Evolutionary conservation across 306 rosid species (phyloP), one percentile per base, ranked within the genome.

Genomic region (Boehmeria nivea): DNA sequence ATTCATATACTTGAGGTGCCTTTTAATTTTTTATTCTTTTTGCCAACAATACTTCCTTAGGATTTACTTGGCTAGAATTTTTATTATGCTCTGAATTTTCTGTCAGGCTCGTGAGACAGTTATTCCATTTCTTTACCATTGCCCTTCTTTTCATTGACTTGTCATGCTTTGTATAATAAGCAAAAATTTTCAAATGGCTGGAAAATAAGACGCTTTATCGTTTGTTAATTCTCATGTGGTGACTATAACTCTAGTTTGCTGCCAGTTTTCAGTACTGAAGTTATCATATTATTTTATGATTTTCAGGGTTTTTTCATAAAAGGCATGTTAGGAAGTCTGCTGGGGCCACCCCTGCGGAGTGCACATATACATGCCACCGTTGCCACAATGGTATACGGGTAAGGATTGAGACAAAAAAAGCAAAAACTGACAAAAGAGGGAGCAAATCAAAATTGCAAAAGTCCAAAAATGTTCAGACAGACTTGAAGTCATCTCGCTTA

Each of bases 271-370:
- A 44, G 5, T 56, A 13, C 28, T 12, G 6, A 10, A 40, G 24
- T 37, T 24, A 18, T 25, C 6, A n/a, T 53, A 15, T 62, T 43
- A 72, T 54, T 65, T 27, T 46, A 27, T 59, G 50, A 54, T 45
- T 16, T 70, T 54, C 76, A 91, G 99, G 96, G 46, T 71, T 75
- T 74, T 91, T 85, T 60, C 99, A 91, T 72, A 91, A 83, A 86
- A 78, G 76, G 77, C 99, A 91, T 81, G 93, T 51, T 60, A 82
- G 63, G 72, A 84, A 75, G 72, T 84, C 76, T 57, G 76, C 76
- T 34, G 80, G 85, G 61, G 72, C 86, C 28, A 21, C 43, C 42
- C 59, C 66, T 47, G 62, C 87, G 5, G 63, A 60, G 49, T 71
- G 75, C 75, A 63, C 73, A 7, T 82, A 78, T 64, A 69, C 86